Evolutionary conservation across 306 rosid genomes (phyloP), one percentile per base, ranked within the genome.

Genomic region (Geum urbanum): DNA sequence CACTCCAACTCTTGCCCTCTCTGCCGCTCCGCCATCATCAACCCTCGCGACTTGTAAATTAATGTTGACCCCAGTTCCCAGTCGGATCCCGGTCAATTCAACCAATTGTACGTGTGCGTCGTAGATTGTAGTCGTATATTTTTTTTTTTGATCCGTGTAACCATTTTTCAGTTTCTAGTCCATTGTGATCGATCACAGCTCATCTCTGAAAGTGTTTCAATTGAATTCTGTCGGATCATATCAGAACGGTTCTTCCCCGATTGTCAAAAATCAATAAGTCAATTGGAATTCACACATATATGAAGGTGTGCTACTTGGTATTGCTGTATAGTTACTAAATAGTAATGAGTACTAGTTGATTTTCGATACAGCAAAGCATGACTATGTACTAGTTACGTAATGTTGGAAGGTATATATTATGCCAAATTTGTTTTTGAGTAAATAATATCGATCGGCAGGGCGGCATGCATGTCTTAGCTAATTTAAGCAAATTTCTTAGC

Each of bases 1-100:
- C 65, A 43, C 67, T 76, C 76, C 63, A 80, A 75, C 72, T 82
- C 81, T 65, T 87, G 96, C 71, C 96, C 96, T 0, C 87, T 87
- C n/a, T 90, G 95, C 81, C 96, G 96, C 51, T 49, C 71, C 70
- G 66, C 69, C 35, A 35, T 89, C 77, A 44, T 79, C 73, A 37
- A 49, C 56, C 40, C 45, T 20, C 50, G 27, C 1, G 27, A 24
- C 27, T 24, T 24, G 27, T 24, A 24, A 24, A 6, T 56, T 40
- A 24, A 40, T 56, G 62, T 12, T 24, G 27, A 24, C 40, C 35
- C 15, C 9, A 4, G 10, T 9, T 32, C 24, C 14, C 27, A 24
- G 27, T 0, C 27, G 0, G 27, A 24, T 24, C 27, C 27, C 27
- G 27, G 27, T 24, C 27, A 24, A 24, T 24, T 24, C 27, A 24